phyloP scores from a whole-genome alignment of 495 filamentous ascomycete species.

The Neurospora sp. region DNA sequence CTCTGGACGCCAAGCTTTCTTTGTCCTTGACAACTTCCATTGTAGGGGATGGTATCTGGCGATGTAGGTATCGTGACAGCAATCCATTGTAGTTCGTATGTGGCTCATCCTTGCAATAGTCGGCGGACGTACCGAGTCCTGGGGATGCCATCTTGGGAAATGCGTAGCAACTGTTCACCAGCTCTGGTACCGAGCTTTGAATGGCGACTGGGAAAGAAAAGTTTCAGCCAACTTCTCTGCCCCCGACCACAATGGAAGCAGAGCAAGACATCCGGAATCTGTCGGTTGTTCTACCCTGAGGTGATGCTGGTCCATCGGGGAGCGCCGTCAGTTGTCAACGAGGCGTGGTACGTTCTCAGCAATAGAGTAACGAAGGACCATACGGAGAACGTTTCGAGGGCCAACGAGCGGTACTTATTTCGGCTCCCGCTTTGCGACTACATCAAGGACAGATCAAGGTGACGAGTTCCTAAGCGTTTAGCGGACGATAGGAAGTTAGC shows the following conservation, averaged over 20 bases:
- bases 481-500: background rate
- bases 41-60: background rate
- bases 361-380: background rate
- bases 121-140: background rate
- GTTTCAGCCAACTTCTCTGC: background rate
- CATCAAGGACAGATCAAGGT: background rate
- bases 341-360: background rate
- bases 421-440: background rate
- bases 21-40: background rate
- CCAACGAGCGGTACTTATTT: background rate
- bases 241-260: background rate
- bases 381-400: background rate
- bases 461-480: background rate
- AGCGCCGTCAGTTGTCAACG: background rate
- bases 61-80: background rate
- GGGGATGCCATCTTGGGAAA: background rate
- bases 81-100: background rate
- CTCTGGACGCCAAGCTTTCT: background rate
- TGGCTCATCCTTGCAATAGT: background rate
- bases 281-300: background rate
- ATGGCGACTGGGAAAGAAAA: background rate
- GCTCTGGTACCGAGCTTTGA: background rate
- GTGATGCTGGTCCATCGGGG: background rate
- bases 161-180: background rate
- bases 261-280: background rate